Percentiles rank a stretch among this genome's conserved stretches.
Conservation (phyloP, 345 rosid species). For the Limnanthes douglasii region DNA sequence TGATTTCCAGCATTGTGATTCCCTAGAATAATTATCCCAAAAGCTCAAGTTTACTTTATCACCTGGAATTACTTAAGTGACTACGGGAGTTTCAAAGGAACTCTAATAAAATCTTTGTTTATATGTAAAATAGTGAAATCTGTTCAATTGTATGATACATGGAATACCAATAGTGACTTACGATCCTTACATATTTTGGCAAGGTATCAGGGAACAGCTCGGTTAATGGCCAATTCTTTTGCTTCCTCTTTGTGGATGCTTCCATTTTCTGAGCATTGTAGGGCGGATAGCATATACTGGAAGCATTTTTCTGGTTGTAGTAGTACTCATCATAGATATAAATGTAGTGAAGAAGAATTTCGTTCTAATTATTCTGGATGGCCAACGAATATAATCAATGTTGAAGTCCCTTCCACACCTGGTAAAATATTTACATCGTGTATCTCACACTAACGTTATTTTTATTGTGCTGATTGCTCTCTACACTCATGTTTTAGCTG, state of each 20-base stretch:
- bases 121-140: background rate
- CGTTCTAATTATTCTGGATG: constrained; percentile 79
- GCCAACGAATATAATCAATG: constrained; percentile 86
- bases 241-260: constrained; percentile 84
- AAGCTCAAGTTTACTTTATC: too few species aligned
- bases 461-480: constrained; percentile 8
- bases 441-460: too few species aligned
- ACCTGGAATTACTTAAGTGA: too few species aligned
- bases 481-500: constrained; percentile 20
- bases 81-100: too few species aligned
- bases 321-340: constrained; percentile 42
- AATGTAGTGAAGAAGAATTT: constrained; percentile 72
- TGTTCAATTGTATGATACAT: too few species aligned
- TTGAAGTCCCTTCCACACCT: constrained; percentile 71
- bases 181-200: constrained; percentile 27
- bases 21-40: too few species aligned
- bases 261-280: constrained; percentile 88
- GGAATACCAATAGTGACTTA: constrained; percentile 19
- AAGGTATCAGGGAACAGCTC: constrained; percentile 94
- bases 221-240: constrained; percentile 78
- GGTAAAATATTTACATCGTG: too few species aligned
- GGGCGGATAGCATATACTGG: constrained; percentile 46
- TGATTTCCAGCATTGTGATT: too few species aligned
- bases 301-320: constrained; percentile 53
- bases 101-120: constrained; percentile 1